Evolutionary conservation across 2,329 filamentous ascomycete species (phyloP).

Genomic region (Alternaria angustiovoidea): DNA sequence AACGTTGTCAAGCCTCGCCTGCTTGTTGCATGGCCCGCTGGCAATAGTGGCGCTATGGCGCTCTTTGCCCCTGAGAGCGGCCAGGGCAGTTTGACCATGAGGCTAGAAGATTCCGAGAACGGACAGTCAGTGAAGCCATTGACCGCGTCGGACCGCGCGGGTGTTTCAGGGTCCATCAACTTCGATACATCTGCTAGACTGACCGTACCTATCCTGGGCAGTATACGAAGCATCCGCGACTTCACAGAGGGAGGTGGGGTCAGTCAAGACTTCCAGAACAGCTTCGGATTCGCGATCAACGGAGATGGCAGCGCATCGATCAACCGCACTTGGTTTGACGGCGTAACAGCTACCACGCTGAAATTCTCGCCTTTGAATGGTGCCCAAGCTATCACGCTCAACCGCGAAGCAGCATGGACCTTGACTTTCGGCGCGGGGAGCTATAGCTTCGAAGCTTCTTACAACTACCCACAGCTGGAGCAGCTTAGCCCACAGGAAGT

Average conservation of each 20-base stretch:
- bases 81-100: conserved; percentile 63
- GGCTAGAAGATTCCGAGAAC: conserved; percentile 58
- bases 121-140: conserved; percentile 59
- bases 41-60: conserved; percentile 67
- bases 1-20: conserved; percentile 66
- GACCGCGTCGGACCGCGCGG: conserved; percentile 55
- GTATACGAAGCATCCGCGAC: conserved; percentile 69
- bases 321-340: conserved; percentile 68
- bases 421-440: conserved; percentile 61
- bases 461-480: conserved; percentile 69
- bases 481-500: conserved; percentile 62
- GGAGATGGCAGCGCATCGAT: conserved; percentile 58
- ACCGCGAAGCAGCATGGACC: conserved; percentile 46
- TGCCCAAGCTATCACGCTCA: conserved; percentile 25
- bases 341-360: conserved; percentile 64
- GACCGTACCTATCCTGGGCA: conserved; percentile 66
- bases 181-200: conserved; percentile 67
- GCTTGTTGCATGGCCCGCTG: conserved; percentile 69
- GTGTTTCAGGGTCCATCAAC: conserved; percentile 62
- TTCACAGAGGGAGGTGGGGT: conserved; percentile 67
- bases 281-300: conserved; percentile 54
- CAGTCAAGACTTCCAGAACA: conserved; percentile 63
- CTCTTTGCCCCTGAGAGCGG: conserved; percentile 66
- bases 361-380: conserved; percentile 51
- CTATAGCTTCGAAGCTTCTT: conserved; percentile 66